phyloP scores from a whole-genome alignment of 2,329 filamentous ascomycete species.

The Arthrobotrys musiformis region DNA sequence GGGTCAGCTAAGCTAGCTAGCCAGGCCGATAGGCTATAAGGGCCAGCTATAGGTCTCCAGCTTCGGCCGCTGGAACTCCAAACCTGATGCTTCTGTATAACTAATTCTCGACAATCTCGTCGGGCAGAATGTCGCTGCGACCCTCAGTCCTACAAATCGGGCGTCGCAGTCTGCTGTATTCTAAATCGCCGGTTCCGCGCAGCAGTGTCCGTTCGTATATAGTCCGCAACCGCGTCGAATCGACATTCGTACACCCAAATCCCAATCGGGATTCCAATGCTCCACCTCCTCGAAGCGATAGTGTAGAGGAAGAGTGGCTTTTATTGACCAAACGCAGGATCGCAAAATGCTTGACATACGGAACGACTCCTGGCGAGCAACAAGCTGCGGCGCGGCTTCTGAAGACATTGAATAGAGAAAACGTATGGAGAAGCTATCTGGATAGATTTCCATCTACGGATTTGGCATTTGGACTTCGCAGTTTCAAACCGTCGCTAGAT shows the following conservation, averaged over 20 bases:
- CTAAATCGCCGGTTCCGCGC: not conserved
- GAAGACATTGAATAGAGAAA: slow-evolving; percentile 13
- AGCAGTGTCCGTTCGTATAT: not conserved
- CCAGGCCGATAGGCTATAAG: not conserved
- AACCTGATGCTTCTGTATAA: no score
- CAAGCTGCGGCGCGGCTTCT: slow-evolving; percentile 8
- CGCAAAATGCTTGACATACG: slow-evolving; percentile 6
- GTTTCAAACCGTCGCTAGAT: not conserved
- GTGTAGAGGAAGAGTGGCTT: not conserved
- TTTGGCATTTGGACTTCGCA: not conserved
- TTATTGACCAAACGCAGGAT: not conserved
- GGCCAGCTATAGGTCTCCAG: not conserved
- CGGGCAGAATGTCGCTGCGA: slow-evolving; percentile 14
- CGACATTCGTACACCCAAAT: not conserved
- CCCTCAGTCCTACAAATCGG: not conserved
- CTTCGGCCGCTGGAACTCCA: not conserved
- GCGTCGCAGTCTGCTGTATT: not conserved
- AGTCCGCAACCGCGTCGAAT: not conserved
- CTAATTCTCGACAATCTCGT: slow-evolving; percentile 1
- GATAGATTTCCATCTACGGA: not conserved
- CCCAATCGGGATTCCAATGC: slow-evolving; percentile 1
- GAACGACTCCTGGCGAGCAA: slow-evolving; percentile 13
- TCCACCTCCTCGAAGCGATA: not conserved
- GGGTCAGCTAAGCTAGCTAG: not conserved
- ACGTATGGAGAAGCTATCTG: not conserved